These are phyloP conservation scores for Penicillium malachiteum DNA, from an alignment of 495 filamentous ascomycete genomes.

Conservation along the genomic window DNA sequence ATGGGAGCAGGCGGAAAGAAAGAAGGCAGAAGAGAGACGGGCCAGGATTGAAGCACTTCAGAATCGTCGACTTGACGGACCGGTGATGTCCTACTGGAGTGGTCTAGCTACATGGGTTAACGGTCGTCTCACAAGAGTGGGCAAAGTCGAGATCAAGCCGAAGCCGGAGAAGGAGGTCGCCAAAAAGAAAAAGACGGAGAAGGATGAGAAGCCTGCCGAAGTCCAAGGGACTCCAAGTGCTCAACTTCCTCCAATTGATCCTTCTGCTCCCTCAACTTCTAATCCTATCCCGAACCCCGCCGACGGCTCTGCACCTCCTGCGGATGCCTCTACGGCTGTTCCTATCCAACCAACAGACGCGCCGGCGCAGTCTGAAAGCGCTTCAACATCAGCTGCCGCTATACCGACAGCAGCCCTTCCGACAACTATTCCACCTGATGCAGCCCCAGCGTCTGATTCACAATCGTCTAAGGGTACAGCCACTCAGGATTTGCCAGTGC, in stretches of 20 bases:
- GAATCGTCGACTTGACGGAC: conserved; percentile 81
- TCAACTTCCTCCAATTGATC: conserved; percentile 5
- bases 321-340: background rate
- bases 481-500: background rate
- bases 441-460: background rate
- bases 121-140: conserved; percentile 72
- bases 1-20: conserved; percentile 91
- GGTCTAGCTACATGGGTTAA: conserved; percentile 75
- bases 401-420: background rate
- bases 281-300: background rate
- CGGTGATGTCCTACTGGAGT: conserved; percentile 92
- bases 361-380: conserved; percentile 1
- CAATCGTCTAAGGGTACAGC: background rate
- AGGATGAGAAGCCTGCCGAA: conserved; percentile 31
- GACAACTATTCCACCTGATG: background rate
- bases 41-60: conserved; percentile 81
- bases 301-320: too few species aligned
- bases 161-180: conserved; percentile 43
- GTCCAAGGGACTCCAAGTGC: conserved; percentile 18
- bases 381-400: background rate
- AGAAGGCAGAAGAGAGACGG: conserved; percentile 75
- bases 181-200: conserved; percentile 39
- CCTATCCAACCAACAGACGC: background rate
- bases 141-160: conserved; percentile 60
- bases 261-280: background rate